Conservation (phyloP, 1,284 basidiomycete genomes). For the Boletus albobrunnescens region DNA sequence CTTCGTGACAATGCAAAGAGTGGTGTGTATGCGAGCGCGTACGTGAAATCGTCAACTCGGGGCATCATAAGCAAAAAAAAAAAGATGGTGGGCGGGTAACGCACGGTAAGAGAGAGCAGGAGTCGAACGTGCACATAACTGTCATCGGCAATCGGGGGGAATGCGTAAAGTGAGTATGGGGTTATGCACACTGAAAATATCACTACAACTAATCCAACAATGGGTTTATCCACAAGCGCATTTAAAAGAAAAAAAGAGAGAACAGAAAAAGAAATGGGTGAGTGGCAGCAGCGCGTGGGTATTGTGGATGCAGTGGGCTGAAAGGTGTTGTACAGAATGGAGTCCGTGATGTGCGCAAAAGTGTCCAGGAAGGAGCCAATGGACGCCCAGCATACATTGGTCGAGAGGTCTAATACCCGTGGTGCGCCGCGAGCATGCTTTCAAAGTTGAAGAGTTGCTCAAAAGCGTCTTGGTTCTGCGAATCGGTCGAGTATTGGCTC, state of each 20-base stretch:
- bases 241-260: slow-evolving; percentile 5
- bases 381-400: slow-evolving; percentile 37
- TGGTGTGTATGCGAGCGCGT: slow-evolving; percentile 14
- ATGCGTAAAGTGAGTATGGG: slow-evolving; percentile 24
- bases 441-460: slow-evolving; percentile 35
- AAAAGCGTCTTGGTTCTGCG: slow-evolving; percentile 29
- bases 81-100: slow-evolving; percentile 16
- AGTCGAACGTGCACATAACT: slow-evolving; percentile 9
- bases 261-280: slow-evolving; percentile 11
- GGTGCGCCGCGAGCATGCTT: slow-evolving; percentile 29
- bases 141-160: slow-evolving; percentile 8
- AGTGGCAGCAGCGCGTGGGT: slow-evolving; percentile 31
- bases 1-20: slow-evolving; percentile 30
- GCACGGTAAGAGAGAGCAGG: slow-evolving; percentile 14
- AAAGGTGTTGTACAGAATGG: slow-evolving; percentile 28
- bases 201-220: slow-evolving; percentile 37
- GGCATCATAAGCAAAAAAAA: slow-evolving; percentile 27
- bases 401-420: slow-evolving; percentile 30
- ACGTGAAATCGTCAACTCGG: slow-evolving; percentile 34
- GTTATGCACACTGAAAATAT: slow-evolving; percentile 32
- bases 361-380: slow-evolving; percentile 32
- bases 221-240: slow-evolving; percentile 33
- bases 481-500: slow-evolving; percentile 26
- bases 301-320: slow-evolving; percentile 27
- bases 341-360: slow-evolving; percentile 25